Conservation (phyloP, 2,329 filamentous ascomycete genomes). For the Dothiorella sarmentorum region DNA sequence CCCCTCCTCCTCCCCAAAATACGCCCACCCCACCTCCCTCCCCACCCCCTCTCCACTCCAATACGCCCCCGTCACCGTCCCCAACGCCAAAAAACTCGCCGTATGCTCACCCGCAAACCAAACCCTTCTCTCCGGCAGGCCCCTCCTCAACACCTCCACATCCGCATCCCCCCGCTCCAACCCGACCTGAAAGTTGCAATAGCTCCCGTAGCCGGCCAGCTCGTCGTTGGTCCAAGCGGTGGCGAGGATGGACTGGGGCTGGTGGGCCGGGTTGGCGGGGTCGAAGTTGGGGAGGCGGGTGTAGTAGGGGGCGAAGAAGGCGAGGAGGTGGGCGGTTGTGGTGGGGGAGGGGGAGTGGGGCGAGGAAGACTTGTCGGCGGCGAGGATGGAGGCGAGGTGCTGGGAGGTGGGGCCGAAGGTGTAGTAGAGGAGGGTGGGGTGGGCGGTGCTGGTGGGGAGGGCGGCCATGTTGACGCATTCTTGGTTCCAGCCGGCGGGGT, state of each 20-base stretch:
- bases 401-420: constrained; percentile 55
- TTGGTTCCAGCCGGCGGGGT: constrained; percentile 66
- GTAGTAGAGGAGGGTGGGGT: constrained; percentile 86
- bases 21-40: constrained; percentile 57
- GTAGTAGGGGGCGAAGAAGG: constrained; percentile 75
- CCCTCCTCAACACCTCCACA: constrained; percentile 58
- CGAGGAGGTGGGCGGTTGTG: constrained; percentile 51
- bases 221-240: constrained; percentile 78
- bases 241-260: constrained; percentile 61
- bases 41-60: constrained; percentile 84
- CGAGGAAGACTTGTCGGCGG: constrained; percentile 3
- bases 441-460: constrained; percentile 53
- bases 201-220: constrained; percentile 76
- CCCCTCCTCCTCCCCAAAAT: constrained; percentile 29
- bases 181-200: constrained; percentile 80
- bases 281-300: constrained; percentile 68
- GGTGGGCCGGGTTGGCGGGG: constrained; percentile 52
- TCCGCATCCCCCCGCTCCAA: constrained; percentile 67
- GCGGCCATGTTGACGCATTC: constrained; percentile 74
- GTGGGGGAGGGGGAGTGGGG: constrained; percentile 40
- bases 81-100: constrained; percentile 81
- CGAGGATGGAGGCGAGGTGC: constrained; percentile 29
- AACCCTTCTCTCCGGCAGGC: constrained; percentile 61
- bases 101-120: constrained; percentile 93
- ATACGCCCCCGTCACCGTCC: constrained; percentile 85